Evolutionary conservation across 805 yeast genomes (phyloP), one percentile per base, ranked within the genome.

Genomic region (Metschnikowia gruessii): DNA sequence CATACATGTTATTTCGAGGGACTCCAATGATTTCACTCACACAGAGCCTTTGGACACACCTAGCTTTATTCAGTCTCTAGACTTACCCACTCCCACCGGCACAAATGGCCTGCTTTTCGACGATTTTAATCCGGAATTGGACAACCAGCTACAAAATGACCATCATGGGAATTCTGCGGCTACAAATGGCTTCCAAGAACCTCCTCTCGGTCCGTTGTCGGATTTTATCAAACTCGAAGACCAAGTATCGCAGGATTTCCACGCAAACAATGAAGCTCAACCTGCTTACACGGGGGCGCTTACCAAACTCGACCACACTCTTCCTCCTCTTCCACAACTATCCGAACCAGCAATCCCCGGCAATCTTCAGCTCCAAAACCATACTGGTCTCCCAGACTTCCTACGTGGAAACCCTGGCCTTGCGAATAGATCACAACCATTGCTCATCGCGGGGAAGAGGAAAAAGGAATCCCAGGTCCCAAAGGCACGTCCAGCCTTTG

Each of bases 401-500:
- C 36, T 53, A 15, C 51, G 42, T 15, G 51, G 48, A 16, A 40
- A 42, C 37, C 31, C 42, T 31, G 39, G 18, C 32, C 13, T 40
- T 13, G 26, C 50, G n/a, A n/a, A 33, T 12, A 45, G 58, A 31
- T 45, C 45, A 3, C 53, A 45, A 12, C 46, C 45, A 4, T 42
- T 52, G 24, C 44, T 49, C 9, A 35, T 46, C 15, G 22, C 44
- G 12, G 40, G 47, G 10, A 68, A 62, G 48, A 60, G 61, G 43
- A 63, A 61, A 45, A 67, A 68, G 49, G 74, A 70, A 24, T 46
- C 54, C 1, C 49, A 57, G 8, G 64, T 63, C 1, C 69, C 74
- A n/a, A 85, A 83, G 58, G 60, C 82, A 0, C 72, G 89, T 43
- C 95, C 98, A 1, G 95, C 96, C 0, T 94, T 94, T 69, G 96